phyloP scores from a whole-genome alignment of 305 asterid genomes.

The Fraxinus platypoda region DNA sequence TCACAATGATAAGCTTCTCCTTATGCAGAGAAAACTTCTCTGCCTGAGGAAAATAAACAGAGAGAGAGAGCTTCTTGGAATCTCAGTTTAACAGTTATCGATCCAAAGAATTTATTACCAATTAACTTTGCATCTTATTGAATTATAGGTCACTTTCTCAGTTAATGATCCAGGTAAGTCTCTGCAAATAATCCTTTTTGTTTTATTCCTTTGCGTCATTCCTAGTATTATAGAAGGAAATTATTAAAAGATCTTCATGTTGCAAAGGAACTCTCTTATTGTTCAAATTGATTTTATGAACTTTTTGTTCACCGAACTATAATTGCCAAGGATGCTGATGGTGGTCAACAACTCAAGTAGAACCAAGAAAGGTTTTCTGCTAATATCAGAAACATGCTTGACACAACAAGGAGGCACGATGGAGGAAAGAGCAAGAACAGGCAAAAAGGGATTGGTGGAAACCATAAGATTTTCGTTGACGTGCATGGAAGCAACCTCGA shows the following conservation, averaged over 20 bases:
- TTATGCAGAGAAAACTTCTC: neutral
- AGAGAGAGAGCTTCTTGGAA: neutral
- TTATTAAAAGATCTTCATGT: neutral
- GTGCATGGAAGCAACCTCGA: neutral
- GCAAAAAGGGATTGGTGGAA: neutral
- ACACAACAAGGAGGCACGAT: neutral
- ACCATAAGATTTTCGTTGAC: neutral
- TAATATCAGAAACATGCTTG: neutral
- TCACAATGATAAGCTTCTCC: neutral
- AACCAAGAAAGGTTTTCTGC: neutral
- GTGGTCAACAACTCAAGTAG: neutral
- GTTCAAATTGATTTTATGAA: constrained; percentile 1
- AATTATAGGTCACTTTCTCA: neutral
- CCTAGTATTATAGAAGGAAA: neutral
- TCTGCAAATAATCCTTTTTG: neutral
- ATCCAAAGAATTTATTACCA: neutral
- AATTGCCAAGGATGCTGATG: neutral
- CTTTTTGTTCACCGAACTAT: neutral
- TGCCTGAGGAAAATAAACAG: neutral
- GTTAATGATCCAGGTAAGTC: neutral
- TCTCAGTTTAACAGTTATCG: neutral
- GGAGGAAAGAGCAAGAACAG: neutral
- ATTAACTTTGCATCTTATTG: neutral
- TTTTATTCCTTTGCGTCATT: constrained; percentile 1
- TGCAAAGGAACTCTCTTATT: constrained; percentile 3